Evolutionary conservation across 176 grass and related monocot genomes (phyloP), one percentile per base, ranked within the genome.

Genomic region (Bothriochloa decipiens): DNA sequence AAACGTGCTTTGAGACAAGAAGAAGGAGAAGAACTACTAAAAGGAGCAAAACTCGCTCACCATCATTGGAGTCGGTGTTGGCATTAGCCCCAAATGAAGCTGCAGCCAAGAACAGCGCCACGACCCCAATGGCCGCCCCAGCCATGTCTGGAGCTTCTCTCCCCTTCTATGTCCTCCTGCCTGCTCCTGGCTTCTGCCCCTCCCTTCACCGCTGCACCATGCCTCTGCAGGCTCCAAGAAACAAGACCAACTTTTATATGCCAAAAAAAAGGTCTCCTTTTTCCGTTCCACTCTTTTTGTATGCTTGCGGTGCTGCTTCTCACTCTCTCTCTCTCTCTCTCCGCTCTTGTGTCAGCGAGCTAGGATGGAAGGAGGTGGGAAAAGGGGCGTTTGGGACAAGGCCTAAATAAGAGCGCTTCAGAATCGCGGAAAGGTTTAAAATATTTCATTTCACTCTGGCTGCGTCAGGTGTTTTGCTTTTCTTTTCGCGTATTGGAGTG

Each of bases 51-150:
- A 37, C 69, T 5, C 25, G 43, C 74, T 79, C 70, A 86, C 92
- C 92, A 32, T 94, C 92, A 68, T 86, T 72, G 0, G 82, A 75
- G 82, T 92, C 79, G 3, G 92, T 94, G 58, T 60, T 71, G 74
- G 82, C 92, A 61, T 45, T 62, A 78, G 47, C 75, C n/a, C 58
- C 74, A 70, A 75, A 68, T 43, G 70, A 60, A 81, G 74, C 35
- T 41, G 29, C 25, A 25, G 49, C 74, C 80, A 90, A 74, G 80
- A 90, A 83, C 68, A 90, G 58, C 79, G 68, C 8, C 74, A 29
- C 39, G 61, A 20, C 74, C 45, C 58, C 80, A 68, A 68, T 68
- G 68, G 20, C 47, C 47, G 40, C 46, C 22, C 32, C 72, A 18
- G 26, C 79, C 86, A 87, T 87, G 78, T 41, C 73, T 11, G 43